Base-by-base conservation (phyloP, 495 filamentous ascomycete genomes). In the Tuber magnatum region DNA sequence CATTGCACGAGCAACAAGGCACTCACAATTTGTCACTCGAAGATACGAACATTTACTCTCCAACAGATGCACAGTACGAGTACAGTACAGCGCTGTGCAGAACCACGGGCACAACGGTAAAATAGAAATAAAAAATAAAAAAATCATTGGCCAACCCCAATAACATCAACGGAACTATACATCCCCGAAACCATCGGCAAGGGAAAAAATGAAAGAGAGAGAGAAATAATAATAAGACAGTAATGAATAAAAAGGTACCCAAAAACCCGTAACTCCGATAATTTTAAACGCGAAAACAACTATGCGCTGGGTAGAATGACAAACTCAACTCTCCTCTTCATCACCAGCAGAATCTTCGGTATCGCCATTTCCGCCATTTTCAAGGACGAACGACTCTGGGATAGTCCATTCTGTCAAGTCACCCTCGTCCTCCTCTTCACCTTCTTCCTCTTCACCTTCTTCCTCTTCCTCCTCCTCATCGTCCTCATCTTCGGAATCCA, bases 321-420 rank as follows among this genome's bases (percentile, higher is more conserved):
- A 65, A 65, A 32, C 14, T 65, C 28, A 65, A 65, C 28, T 39
- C 46, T 80, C 61, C 40, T 74, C 74, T 38, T 72, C 73, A 32
- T 72, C 78, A 35, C 41, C 68, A 43, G 71, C 69, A 68, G 72
- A 74, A 18, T 24, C 76, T 43, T 80, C 73, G 32, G 70, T 80
- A 18, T 70, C 74, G 40, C 71, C 77, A 41, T 74, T 56, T 40
- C 8, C 56, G 3, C 16, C 28, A 65, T 35, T 32, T 8, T 65
- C 56, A 65, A 65, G 56, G 14, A 71, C 73, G 8, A 73, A 73
- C 48, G 79, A 80, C 68, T 80, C 78, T 16, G 77, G 77, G 39
- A 79, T 80, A 46, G 77, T 80, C 35, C 79, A 79, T 68, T 77
- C 77, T 68, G 77, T 80, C 35, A 80, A 35, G 68, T 79, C 78